Evolutionary conservation across 371 early-diverging fungal genomes (phyloP).

Genomic region (Thermomucor indicae-seudaticae): DNA sequence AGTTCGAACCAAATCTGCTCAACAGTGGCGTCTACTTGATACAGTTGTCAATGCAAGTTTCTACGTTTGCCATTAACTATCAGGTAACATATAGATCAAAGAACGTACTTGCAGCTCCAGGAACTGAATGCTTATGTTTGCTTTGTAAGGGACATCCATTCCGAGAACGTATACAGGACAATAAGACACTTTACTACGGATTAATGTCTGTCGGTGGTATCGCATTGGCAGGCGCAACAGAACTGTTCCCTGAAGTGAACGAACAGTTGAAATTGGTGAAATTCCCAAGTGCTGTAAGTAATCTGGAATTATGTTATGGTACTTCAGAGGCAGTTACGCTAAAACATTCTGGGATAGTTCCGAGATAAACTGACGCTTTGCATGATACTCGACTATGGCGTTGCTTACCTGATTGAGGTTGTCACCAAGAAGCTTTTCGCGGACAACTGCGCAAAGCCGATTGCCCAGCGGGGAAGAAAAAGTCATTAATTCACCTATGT

Average conservation of each 20-base stretch:
- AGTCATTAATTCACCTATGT: background rate
- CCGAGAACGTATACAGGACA: constrained; percentile 96
- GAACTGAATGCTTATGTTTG: background rate
- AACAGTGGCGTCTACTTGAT: constrained; percentile 98
- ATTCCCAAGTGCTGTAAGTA: constrained; percentile 77
- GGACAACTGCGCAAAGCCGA: constrained; percentile 69
- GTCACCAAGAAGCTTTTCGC: constrained; percentile 61
- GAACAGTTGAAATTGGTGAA: constrained; percentile 87
- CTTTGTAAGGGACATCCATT: constrained; percentile 88
- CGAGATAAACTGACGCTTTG: constrained; percentile 59
- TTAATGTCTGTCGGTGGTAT: constrained; percentile 83
- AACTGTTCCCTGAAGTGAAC: constrained; percentile 88
- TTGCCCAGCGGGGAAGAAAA: constrained; percentile 31
- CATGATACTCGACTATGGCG: constrained; percentile 72
- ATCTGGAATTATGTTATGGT: too few species aligned
- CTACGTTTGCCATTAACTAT: constrained; percentile 99
- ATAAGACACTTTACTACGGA: constrained; percentile 91
- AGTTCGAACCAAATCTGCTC: constrained; percentile 94
- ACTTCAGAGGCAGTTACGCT: too few species aligned
- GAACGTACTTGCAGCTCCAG: too few species aligned
- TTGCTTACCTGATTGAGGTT: constrained; percentile 66
- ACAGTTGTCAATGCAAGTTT: constrained; percentile 96
- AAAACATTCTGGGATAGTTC: constrained; percentile 63
- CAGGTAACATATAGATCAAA: constrained; percentile 63
- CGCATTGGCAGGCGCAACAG: constrained; percentile 86